Evolutionary conservation across 208 protist genomes (phyloP).

Genomic region (Wallacemonas collosoma): DNA sequence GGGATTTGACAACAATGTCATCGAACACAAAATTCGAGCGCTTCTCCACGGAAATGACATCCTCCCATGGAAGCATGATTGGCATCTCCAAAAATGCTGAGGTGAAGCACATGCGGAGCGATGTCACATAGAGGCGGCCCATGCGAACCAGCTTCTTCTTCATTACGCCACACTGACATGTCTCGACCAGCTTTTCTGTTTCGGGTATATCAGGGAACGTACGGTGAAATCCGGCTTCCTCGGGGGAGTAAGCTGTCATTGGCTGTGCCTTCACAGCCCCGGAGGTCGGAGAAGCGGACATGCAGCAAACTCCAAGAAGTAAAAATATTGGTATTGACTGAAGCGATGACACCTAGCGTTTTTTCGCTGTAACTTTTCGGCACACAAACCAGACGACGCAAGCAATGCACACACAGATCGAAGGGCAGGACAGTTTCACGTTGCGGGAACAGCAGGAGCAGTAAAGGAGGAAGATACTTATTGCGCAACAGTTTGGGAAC

Average conservation of each 20-base stretch:
- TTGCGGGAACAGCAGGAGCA: too few relatives aligned
- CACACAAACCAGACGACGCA: too few relatives aligned
- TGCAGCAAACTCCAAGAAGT: too few relatives aligned
- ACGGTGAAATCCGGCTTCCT: conserved; percentile 48
- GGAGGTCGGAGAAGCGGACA: not conserved
- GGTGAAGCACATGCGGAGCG: conserved; percentile 53
- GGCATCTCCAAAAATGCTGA: conserved; percentile 53
- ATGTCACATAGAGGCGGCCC: conserved; percentile 57
- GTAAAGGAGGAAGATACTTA: too few relatives aligned
- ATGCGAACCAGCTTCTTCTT: conserved; percentile 48
- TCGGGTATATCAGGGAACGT: conserved; percentile 45
- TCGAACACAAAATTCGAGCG: conserved; percentile 46
- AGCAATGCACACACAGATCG: too few relatives aligned
- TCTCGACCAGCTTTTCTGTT: conserved; percentile 51
- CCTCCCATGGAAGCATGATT: conserved; percentile 44
- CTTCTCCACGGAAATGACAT: conserved; percentile 41
- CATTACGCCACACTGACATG: conserved; percentile 44
- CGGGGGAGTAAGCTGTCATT: conserved; percentile 25
- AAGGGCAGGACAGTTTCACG: too few relatives aligned
- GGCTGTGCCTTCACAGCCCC: conserved; percentile 20
- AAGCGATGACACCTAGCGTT: conserved; percentile 22
- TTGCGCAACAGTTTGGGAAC: too few relatives aligned
- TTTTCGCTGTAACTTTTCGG: not conserved
- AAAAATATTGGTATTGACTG: conserved; percentile 13
- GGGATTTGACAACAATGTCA: conserved; percentile 35